phyloP scores from a whole-genome alignment of 805 yeast species.

The Tetrapisispora taiwanensis region DNA sequence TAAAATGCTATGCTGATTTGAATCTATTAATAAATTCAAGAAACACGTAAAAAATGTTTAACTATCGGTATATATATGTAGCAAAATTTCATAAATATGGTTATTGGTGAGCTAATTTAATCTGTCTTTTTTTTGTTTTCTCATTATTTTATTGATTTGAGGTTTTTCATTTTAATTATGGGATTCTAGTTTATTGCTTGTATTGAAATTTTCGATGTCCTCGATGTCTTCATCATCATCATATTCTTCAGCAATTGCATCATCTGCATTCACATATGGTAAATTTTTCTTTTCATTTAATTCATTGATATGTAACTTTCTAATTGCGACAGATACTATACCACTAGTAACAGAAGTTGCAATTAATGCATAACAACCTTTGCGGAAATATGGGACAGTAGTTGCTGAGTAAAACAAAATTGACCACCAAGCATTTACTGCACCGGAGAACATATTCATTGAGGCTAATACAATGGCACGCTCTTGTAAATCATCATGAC shows the following conservation, averaged over 20 bases:
- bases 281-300: slow-evolving; percentile 12
- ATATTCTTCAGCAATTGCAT: slow-evolving; percentile 13
- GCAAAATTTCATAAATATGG: too few species aligned
- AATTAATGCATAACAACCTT: slow-evolving; percentile 49
- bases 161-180: too few species aligned
- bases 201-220: background rate
- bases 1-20: too few species aligned
- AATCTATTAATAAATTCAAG: too few species aligned
- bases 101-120: too few species aligned
- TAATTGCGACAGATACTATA: slow-evolving; percentile 32
- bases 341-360: slow-evolving; percentile 40
- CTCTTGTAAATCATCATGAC: slow-evolving; percentile 50
- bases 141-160: too few species aligned
- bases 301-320: slow-evolving; percentile 36
- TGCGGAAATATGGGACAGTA: slow-evolving; percentile 40
- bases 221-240: slow-evolving; percentile 2
- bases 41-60: too few species aligned
- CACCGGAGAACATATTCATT: slow-evolving; percentile 55
- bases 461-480: slow-evolving; percentile 56
- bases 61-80: too few species aligned
- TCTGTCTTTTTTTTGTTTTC: too few species aligned
- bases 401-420: slow-evolving; percentile 43
- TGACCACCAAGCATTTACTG: slow-evolving; percentile 59
- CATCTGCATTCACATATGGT: slow-evolving; percentile 23
- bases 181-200: too few species aligned